A percentile compares a stretch with the other conserved stretches of the same genome.
phyloP scores from a whole-genome alignment of 2,329 filamentous ascomycete species.

The Alternaria solani region DNA sequence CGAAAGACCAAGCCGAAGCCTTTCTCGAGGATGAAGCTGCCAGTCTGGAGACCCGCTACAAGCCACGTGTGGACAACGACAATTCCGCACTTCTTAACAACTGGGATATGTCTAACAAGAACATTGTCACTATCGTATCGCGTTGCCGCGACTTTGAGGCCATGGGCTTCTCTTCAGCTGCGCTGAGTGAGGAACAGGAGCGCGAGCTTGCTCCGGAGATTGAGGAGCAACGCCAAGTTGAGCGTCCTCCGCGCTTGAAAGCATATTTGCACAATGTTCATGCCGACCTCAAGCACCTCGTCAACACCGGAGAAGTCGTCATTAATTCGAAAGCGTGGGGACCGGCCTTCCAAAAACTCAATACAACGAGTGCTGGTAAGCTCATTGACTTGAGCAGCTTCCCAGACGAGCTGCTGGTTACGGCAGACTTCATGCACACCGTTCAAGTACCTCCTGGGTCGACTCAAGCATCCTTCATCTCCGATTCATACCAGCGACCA shows the following conservation, averaged over 20 bases:
- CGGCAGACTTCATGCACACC: constrained; percentile 61
- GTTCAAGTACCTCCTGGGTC: constrained; percentile 41
- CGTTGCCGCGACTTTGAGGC: constrained; percentile 38
- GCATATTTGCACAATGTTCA: constrained; percentile 58
- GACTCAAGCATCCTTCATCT: not conserved
- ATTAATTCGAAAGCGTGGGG: constrained; percentile 46
- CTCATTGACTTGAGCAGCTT: constrained; percentile 49
- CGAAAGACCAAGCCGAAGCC: constrained; percentile 42
- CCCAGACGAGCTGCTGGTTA: constrained; percentile 56
- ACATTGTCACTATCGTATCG: constrained; percentile 29
- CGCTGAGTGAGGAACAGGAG: constrained; percentile 72
- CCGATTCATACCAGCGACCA: constrained; percentile 56
- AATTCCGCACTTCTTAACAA: not conserved
- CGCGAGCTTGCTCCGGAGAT: constrained; percentile 71
- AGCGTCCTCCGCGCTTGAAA: constrained; percentile 55
- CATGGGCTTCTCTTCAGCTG: constrained; percentile 43
- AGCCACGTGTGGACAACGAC: constrained; percentile 37
- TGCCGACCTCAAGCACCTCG: constrained; percentile 53
- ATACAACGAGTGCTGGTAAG: constrained; percentile 51
- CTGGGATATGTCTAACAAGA: constrained; percentile 27
- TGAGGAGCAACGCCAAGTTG: constrained; percentile 65
- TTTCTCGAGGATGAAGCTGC: constrained; percentile 66
- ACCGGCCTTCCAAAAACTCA: constrained; percentile 58
- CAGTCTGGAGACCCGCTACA: constrained; percentile 62
- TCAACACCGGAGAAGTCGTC: constrained; percentile 47